Conservation (phyloP, 2,329 filamentous ascomycete genomes). For the Pezicula radicicola region DNA sequence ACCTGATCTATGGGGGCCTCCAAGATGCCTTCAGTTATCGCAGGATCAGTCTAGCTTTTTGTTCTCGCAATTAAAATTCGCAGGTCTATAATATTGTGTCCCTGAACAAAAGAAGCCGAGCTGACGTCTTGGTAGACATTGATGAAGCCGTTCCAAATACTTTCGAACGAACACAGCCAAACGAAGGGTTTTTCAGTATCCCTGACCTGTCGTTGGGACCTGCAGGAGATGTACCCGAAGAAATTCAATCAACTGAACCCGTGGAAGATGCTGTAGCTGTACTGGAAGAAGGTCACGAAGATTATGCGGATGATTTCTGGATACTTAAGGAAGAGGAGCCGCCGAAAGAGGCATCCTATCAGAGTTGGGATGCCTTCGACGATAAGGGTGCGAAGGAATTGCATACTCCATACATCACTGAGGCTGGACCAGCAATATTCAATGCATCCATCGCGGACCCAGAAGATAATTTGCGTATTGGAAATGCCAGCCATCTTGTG, state of each 20-base stretch:
- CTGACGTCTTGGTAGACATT: constrained; percentile 21
- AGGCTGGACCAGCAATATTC: constrained; percentile 63
- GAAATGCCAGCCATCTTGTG: constrained; percentile 36
- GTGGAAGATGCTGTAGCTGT: constrained; percentile 2
- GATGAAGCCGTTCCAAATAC: constrained; percentile 20
- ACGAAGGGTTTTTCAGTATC: constrained; percentile 26
- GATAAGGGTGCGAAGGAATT: constrained; percentile 35
- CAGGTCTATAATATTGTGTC: constrained; percentile 16
- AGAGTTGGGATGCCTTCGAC: constrained; percentile 69
- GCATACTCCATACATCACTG: constrained; percentile 58
- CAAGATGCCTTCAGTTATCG: constrained; percentile 39
- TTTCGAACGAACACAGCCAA: constrained; percentile 9
- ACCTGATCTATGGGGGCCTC: constrained; percentile 56
- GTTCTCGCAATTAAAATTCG: constrained; percentile 27
- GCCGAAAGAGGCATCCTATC: constrained; percentile 38
- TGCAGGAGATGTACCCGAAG: constrained; percentile 7
- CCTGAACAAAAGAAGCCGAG: neutral
- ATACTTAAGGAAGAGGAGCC: constrained; percentile 32
- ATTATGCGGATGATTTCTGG: constrained; percentile 42
- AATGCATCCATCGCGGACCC: constrained; percentile 55
- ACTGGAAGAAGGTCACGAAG: constrained; percentile 22
- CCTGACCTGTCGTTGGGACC: constrained; percentile 20
- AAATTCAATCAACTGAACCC: constrained; percentile 3
- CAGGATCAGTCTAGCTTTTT: constrained; percentile 26
- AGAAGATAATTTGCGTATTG: constrained; percentile 36